A percentile compares a stretch with the other conserved stretches of the same genome.
These are phyloP conservation scores for Alternaria sp. DNA, from an alignment of 2,329 filamentous ascomycete genomes.

Conservation along the genomic window DNA sequence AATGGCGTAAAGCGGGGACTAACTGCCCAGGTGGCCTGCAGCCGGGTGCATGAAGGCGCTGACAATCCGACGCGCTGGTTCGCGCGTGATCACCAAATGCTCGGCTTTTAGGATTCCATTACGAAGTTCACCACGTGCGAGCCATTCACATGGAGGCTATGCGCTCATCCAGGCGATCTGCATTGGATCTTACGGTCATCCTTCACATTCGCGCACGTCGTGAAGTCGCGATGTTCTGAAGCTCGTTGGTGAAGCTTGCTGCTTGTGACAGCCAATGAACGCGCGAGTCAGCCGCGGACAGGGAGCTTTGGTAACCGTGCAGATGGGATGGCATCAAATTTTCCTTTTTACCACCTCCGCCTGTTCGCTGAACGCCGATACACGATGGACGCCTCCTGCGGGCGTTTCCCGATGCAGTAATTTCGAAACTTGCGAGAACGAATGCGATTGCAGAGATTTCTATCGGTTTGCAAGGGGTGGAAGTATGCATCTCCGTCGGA, in stretches of 20 bases:
- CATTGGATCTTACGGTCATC: not conserved
- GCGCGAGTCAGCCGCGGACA: constrained; percentile 31
- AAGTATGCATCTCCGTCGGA: not conserved
- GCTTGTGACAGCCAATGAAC: constrained; percentile 23
- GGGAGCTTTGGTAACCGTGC: constrained; percentile 20
- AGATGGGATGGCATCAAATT: constrained; percentile 19
- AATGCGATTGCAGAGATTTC: constrained; percentile 21
- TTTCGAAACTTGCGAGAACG: not conserved
- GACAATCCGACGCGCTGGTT: constrained; percentile 20
- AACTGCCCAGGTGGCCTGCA: constrained; percentile 17
- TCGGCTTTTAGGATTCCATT: constrained; percentile 15
- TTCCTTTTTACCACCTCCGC: constrained; percentile 19
- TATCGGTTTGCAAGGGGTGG: not conserved
- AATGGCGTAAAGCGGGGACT: constrained; percentile 24
- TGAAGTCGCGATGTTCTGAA: constrained; percentile 3
- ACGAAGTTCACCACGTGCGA: constrained; percentile 14
- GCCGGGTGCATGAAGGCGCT: constrained; percentile 13
- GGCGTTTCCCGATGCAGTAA: constrained; percentile 6
- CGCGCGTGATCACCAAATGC: constrained; percentile 27
- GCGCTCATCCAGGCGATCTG: not conserved
- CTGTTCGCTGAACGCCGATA: constrained; percentile 30
- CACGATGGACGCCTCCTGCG: constrained; percentile 9
- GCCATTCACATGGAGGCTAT: not conserved
- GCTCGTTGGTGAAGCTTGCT: not conserved
- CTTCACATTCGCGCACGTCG: not conserved